Evolutionary conservation across 306 rosid species (phyloP), one percentile per base, ranked within the genome.

Genomic region (peach (Prunus persica)): DNA sequence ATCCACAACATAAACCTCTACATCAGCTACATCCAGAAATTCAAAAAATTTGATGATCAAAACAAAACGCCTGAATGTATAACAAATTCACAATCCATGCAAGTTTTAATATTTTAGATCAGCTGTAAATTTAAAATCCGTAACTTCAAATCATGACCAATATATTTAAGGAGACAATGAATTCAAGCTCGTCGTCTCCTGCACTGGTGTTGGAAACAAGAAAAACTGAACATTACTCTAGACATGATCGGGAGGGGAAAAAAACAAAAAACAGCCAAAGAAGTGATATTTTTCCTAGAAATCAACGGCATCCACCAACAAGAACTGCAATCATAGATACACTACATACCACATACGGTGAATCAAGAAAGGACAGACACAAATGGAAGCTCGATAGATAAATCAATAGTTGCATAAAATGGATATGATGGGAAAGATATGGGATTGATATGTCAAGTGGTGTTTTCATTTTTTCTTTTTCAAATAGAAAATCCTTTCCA

Each of bases 1-100:
- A 77, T 9, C 45, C 32, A 22, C 55, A 73, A 64, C 56, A 41
- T 1, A 12, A 65, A 69, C 2, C 57, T 49, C 57, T 73, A 58
- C 45, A 58, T 46, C 28, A 60, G 19, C 25, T 43, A 38, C 68
- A 80, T 30, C 45, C n/a, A 73, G 8, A 55, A 27, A 71, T 64
- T 52, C 67, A 34, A 34, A 65, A 51, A 43, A 24, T n/a, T 0
- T 45, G 69, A 61, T 7, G 10, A 27, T 28, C 20, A 56, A 38
- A 56, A 55, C 16, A 34, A n/a, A 32, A 45, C 8, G 22, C 16
- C 2, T 15, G 11, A 22, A 71, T 62, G 71, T 54, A 60, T 54
- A 38, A 22, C 32, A 57, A 51, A n/a, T 34, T 54, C 49, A 22
- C 24, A 57, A 61, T 32, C 38, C 75, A 11, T 3, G 46, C 65